Conservation (phyloP, 2,329 filamentous ascomycete genomes). For the Aspergillus cejpii region DNA sequence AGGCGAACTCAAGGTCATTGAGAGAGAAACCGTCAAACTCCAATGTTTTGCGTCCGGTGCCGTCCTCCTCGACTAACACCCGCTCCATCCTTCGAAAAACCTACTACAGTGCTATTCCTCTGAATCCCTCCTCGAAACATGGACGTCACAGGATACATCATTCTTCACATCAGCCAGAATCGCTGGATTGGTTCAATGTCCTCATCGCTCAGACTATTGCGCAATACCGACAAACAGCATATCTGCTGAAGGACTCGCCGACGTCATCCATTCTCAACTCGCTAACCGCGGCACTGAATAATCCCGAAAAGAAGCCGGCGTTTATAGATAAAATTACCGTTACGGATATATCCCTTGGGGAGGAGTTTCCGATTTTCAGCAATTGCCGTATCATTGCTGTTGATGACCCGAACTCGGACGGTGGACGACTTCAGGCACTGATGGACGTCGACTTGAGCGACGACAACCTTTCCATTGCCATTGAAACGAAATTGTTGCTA, state of each 20-base stretch:
- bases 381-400: conserved; percentile 95
- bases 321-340: conserved; percentile 92
- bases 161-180: conserved; percentile 89
- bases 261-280: conserved; percentile 65
- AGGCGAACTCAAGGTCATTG: conserved; percentile 41
- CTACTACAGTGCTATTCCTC: conserved; percentile 68
- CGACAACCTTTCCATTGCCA: conserved; percentile 83
- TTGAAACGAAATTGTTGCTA: conserved; percentile 88
- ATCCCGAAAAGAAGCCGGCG: conserved; percentile 75
- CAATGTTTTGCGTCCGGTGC: conserved; percentile 64
- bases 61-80: conserved; percentile 78
- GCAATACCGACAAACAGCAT: conserved; percentile 86
- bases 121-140: conserved; percentile 37
- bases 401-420: conserved; percentile 50
- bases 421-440: conserved; percentile 76
- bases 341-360: conserved; percentile 86
- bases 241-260: conserved; percentile 64
- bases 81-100: conserved; percentile 79
- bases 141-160: conserved; percentile 40
- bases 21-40: conserved; percentile 51
- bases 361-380: conserved; percentile 97
- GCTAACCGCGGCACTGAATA: conserved; percentile 78
- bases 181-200: conserved; percentile 98
- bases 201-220: conserved; percentile 93
- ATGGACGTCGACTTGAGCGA: conserved; percentile 95